A percentile compares a stretch with the other conserved stretches of the same genome.
Conservation (phyloP, 345 rosid species). For the Melastoma malabathricum region DNA sequence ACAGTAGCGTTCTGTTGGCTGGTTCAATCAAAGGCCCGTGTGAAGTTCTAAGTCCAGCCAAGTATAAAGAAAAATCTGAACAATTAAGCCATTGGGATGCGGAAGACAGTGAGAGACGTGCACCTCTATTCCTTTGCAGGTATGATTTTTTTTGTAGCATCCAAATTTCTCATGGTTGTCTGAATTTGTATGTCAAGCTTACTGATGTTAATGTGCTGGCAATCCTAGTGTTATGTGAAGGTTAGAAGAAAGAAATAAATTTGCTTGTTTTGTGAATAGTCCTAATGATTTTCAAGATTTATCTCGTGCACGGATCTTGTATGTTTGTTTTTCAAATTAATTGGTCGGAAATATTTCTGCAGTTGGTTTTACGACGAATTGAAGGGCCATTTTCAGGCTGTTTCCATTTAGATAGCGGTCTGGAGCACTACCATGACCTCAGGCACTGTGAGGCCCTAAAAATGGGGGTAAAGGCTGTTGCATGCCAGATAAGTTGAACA, state of each 20-base stretch:
- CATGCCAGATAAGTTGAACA: too few relatives aligned
- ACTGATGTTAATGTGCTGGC: too few relatives aligned
- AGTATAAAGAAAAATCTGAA: conserved; percentile 36
- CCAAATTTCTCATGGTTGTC: too few relatives aligned
- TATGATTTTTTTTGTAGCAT: conserved; percentile 7
- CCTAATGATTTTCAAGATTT: too few relatives aligned
- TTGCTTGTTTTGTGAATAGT: too few relatives aligned
- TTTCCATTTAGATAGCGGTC: conserved; percentile 23
- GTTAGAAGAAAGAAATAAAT: too few relatives aligned
- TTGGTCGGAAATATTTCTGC: conserved; percentile 8
- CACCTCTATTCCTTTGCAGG: conserved; percentile 48
- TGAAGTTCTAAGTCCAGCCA: conserved; percentile 38
- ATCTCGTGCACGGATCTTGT: background rate
- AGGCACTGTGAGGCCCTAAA: conserved; percentile 1
- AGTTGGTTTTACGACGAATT: conserved; percentile 59
- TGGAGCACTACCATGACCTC: background rate
- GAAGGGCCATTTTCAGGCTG: conserved; percentile 43
- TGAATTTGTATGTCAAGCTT: too few relatives aligned
- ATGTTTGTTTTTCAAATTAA: background rate
- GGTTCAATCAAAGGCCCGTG: conserved; percentile 47
- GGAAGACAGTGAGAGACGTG: conserved; percentile 18
- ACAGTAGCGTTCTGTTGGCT: conserved; percentile 31
- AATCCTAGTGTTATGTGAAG: too few relatives aligned
- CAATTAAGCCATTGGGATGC: conserved; percentile 24
- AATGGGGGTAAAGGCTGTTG: background rate